Evolutionary conservation across 2,329 filamentous ascomycete species (phyloP).

Genomic region (Grosmannia penicillata): DNA sequence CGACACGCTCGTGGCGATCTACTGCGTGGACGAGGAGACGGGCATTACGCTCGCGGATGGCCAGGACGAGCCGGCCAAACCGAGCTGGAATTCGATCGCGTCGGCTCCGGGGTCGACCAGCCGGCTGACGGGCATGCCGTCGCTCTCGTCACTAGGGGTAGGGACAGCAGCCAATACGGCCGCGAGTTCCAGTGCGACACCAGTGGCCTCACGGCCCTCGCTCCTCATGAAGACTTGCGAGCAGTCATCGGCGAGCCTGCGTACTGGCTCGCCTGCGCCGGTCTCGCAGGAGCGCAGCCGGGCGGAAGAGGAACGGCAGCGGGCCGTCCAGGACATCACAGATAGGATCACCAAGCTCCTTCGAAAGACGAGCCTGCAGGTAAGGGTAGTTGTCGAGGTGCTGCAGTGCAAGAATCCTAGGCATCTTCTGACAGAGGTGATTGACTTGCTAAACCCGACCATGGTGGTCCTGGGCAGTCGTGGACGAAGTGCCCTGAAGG

Average conservation of each 20-base stretch:
- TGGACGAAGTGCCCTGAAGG: conserved; percentile 82
- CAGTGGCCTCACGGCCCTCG: conserved; percentile 17
- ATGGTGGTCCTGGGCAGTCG: conserved; percentile 86
- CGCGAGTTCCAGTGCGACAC: conserved; percentile 15
- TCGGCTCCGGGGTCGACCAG: conserved; percentile 39
- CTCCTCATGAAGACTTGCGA: conserved; percentile 22
- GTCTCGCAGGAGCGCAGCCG: conserved; percentile 36
- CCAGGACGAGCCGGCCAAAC: conserved; percentile 49
- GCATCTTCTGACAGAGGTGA: conserved; percentile 92
- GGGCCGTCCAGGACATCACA: conserved; percentile 72
- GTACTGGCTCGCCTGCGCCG: conserved; percentile 14
- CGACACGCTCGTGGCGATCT: conserved; percentile 84
- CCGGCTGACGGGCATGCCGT: conserved; percentile 17
- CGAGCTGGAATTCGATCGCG: conserved; percentile 59
- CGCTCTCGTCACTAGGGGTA: background rate
- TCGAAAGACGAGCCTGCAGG: conserved; percentile 82
- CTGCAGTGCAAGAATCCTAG: conserved; percentile 97
- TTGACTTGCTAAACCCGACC: conserved; percentile 82
- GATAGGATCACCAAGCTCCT: conserved; percentile 72
- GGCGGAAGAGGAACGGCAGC: conserved; percentile 63
- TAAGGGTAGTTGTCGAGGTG: conserved; percentile 86
- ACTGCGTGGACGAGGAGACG: conserved; percentile 81
- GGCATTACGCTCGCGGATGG: conserved; percentile 32
- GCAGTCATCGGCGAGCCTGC: conserved; percentile 14
- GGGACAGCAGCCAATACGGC: conserved; percentile 6